Percentiles rank a stretch among this genome's conserved stretches.
Conservation (phyloP, 2,329 filamentous ascomycete genomes). For the Cordyceps sp. region DNA sequence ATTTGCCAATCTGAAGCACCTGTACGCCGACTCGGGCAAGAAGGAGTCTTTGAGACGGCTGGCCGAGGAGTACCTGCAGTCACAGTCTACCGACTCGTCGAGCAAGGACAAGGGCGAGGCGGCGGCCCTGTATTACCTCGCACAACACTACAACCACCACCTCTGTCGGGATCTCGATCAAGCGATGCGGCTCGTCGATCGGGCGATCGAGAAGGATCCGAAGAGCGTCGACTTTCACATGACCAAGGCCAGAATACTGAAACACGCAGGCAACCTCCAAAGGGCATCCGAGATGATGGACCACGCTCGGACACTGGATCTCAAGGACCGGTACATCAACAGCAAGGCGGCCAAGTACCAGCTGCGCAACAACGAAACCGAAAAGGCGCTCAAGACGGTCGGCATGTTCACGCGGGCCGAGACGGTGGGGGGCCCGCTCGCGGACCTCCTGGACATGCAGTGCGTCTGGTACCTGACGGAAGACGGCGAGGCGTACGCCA, state of each 20-base stretch:
- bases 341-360: conserved; percentile 96
- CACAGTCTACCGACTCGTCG: conserved; percentile 31
- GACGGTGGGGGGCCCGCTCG: conserved; percentile 69
- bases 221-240: conserved; percentile 83
- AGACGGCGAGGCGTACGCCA: conserved; percentile 77
- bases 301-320: conserved; percentile 66
- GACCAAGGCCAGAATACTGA: conserved; percentile 89
- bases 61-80: conserved; percentile 61
- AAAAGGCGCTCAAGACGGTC: conserved; percentile 73
- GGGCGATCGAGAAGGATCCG: conserved; percentile 62
- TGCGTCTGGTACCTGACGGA: conserved; percentile 95
- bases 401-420: conserved; percentile 90
- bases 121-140: conserved; percentile 80
- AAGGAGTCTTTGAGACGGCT: conserved; percentile 58
- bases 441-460: conserved; percentile 94
- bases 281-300: conserved; percentile 84
- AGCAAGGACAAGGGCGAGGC: conserved; percentile 47
- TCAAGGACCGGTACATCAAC: conserved; percentile 93
- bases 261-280: conserved; percentile 65
- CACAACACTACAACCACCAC: conserved; percentile 92
- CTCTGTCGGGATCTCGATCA: conserved; percentile 70
- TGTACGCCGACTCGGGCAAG: conserved; percentile 69
- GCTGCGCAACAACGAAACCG: conserved; percentile 79
- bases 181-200: conserved; percentile 68
- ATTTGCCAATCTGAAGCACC: conserved; percentile 89